Conservation (phyloP, 2,329 filamentous ascomycete species). For the Paraconiothyrium sp. region DNA sequence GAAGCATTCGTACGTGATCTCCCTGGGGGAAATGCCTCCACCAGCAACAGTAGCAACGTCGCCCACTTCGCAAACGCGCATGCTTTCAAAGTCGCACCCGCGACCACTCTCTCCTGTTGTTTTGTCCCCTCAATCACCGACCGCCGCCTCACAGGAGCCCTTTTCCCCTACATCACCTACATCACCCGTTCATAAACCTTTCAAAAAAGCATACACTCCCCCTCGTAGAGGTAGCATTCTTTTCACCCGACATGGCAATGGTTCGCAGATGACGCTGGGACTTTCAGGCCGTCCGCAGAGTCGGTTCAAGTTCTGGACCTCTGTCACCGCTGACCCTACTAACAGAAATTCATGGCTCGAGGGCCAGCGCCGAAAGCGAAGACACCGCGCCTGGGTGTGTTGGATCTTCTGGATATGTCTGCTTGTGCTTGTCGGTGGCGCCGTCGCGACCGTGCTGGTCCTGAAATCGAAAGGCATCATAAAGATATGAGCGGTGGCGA, state of each 20-base stretch:
- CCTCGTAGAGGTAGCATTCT: slow-evolving; percentile 13
- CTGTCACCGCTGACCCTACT: slow-evolving; percentile 39
- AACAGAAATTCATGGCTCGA: slow-evolving; percentile 64
- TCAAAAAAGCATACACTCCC: slow-evolving; percentile 21
- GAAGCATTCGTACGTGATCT: slow-evolving; percentile 52
- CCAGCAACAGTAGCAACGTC: slow-evolving; percentile 24
- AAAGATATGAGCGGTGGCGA: slow-evolving; percentile 47
- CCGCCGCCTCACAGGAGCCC: slow-evolving; percentile 1
- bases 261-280: slow-evolving; percentile 32
- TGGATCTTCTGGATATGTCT: slow-evolving; percentile 59
- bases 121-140: slow-evolving; percentile 5
- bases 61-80: slow-evolving; percentile 33
- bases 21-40: slow-evolving; percentile 24
- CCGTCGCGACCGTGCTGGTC: slow-evolving; percentile 59
- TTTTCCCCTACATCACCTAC: slow-evolving; percentile 13
- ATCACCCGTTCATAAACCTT: slow-evolving; percentile 5
- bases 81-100: slow-evolving; percentile 4
- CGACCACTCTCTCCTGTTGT: slow-evolving; percentile 8
- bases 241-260: slow-evolving; percentile 25
- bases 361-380: slow-evolving; percentile 59
- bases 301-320: slow-evolving; percentile 45
- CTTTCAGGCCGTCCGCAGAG: slow-evolving; percentile 37
- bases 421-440: slow-evolving; percentile 55
- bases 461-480: slow-evolving; percentile 42
- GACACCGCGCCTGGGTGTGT: slow-evolving; percentile 59